Conservation (phyloP, 306 rosid genomes). For the Prinsepia uniflora region DNA sequence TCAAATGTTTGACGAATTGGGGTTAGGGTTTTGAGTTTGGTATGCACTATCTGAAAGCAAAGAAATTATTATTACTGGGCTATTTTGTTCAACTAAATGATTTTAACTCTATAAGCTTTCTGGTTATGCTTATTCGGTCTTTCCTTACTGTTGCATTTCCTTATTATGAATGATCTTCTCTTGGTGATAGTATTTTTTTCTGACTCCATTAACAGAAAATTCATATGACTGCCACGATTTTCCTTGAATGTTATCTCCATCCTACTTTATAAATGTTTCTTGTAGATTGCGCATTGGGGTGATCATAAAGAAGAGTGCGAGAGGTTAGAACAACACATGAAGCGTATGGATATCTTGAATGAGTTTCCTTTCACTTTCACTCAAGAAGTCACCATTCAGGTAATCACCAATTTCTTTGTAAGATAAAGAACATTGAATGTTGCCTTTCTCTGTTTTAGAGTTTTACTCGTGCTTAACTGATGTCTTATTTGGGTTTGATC, state of each 20-base stretch:
- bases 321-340: slow-evolving; percentile 74
- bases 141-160: not conserved
- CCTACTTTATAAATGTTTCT: not conserved
- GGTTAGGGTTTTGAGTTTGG: not conserved
- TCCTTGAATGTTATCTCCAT: not conserved
- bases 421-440: not conserved
- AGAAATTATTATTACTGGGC: not conserved
- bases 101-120: not conserved
- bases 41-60: not conserved
- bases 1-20: not conserved
- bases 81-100: not conserved
- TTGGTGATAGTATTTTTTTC: not conserved
- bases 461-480: slow-evolving; percentile 14
- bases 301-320: slow-evolving; percentile 78
- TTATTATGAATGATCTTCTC: not conserved
- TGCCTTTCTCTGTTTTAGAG: not conserved
- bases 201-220: not conserved
- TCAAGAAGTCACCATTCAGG: slow-evolving; percentile 62
- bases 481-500: slow-evolving; percentile 19
- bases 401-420: slow-evolving; percentile 17
- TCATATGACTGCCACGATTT: not conserved
- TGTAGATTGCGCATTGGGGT: slow-evolving; percentile 70
- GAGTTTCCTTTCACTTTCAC: slow-evolving; percentile 83
- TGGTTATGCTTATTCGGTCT: not conserved
- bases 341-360: slow-evolving; percentile 42